Conservation (phyloP, 108 stramenopile genomes). For the Chaetoceros tenuissimus region DNA sequence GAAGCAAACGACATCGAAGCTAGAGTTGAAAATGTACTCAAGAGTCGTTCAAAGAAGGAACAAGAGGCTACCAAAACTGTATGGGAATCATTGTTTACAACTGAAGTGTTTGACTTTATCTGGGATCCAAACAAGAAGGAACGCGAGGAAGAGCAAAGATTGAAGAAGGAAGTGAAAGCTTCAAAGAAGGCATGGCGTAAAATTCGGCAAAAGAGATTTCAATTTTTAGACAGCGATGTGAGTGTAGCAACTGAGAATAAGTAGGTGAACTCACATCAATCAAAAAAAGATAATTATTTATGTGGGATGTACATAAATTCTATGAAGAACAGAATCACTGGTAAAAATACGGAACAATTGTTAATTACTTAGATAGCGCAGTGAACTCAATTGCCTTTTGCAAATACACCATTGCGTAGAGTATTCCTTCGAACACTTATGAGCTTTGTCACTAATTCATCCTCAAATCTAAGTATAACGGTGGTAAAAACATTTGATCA, state of each 20-base stretch:
- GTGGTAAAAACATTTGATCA: no score
- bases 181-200: slow-evolving; percentile 71
- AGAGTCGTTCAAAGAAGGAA: slow-evolving; percentile 32
- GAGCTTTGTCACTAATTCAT: no score
- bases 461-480: no score
- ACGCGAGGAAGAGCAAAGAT: slow-evolving; percentile 69
- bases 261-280: no score
- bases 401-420: no score
- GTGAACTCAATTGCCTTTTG: no score
- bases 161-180: slow-evolving; percentile 70
- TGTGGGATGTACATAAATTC: no score
- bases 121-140: slow-evolving; percentile 82
- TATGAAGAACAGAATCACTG: no score
- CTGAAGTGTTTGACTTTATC: slow-evolving; percentile 68
- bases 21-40: slow-evolving; percentile 14
- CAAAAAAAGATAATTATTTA: no score
- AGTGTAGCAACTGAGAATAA: not conserved
- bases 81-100: slow-evolving; percentile 48
- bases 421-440: no score
- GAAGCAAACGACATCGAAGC: slow-evolving; percentile 59
- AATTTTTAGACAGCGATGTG: slow-evolving; percentile 56
- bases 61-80: slow-evolving; percentile 56
- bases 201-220: slow-evolving; percentile 79
- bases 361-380: no score
- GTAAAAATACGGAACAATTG: no score